These are phyloP conservation scores for Fraxinus xanthoxyloides DNA, from an alignment of 305 asterid genomes.

Conservation along the genomic window DNA sequence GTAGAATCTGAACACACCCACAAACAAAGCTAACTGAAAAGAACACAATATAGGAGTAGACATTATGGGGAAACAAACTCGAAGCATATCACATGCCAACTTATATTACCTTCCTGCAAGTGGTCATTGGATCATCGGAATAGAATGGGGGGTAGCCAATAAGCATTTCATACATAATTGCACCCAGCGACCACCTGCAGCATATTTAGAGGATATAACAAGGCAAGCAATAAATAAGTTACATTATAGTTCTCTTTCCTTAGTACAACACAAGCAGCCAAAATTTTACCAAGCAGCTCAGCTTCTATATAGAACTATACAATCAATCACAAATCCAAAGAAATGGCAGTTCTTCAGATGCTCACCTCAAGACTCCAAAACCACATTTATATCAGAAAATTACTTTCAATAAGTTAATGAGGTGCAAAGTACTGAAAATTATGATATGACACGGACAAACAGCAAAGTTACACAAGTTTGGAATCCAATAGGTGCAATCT, in stretches of 20 bases:
- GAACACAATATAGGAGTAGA: background rate
- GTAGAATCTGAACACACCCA: slow-evolving; percentile 10
- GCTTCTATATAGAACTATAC: background rate
- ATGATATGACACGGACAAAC: background rate
- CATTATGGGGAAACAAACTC: slow-evolving; percentile 5
- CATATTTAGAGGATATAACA: slow-evolving; percentile 24
- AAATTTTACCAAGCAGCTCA: background rate
- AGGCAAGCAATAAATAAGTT: slow-evolving; percentile 4
- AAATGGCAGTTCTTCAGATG: background rate
- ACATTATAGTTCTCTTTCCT: background rate
- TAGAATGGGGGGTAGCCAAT: slow-evolving; percentile 95
- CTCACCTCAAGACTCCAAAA: background rate
- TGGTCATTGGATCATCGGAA: slow-evolving; percentile 86
- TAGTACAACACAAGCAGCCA: background rate
- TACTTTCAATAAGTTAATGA: background rate
- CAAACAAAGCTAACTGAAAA: background rate
- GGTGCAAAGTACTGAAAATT: background rate
- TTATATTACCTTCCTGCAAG: slow-evolving; percentile 81
- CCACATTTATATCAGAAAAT: background rate
- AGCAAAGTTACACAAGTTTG: background rate
- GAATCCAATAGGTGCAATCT: background rate
- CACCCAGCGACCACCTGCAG: slow-evolving; percentile 99
- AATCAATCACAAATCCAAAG: background rate
- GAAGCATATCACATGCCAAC: background rate
- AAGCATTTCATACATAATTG: slow-evolving; percentile 97